A percentile compares a stretch with the other conserved stretches of the same genome.
Conservation (phyloP, 1,139 yeast genomes). For the Sugiyamaella paludigena region DNA sequence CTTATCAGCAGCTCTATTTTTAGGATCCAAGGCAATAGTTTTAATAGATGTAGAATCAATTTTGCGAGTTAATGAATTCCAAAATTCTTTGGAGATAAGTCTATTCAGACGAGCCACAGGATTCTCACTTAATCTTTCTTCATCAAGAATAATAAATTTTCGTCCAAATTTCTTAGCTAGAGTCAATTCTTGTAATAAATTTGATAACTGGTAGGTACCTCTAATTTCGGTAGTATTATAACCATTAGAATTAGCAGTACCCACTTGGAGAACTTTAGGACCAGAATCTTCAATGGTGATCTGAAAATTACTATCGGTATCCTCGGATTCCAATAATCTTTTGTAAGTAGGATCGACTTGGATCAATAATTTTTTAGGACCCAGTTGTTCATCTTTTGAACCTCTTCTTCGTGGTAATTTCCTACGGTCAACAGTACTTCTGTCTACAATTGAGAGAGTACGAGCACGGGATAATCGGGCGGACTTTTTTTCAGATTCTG, state of each 20-base stretch:
- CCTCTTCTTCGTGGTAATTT: conserved; percentile 42
- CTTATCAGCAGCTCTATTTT: conserved; percentile 59
- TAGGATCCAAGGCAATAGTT: conserved; percentile 73
- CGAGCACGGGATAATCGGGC: conserved; percentile 28
- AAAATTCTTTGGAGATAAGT: conserved; percentile 72
- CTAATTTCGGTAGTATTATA: conserved; percentile 68
- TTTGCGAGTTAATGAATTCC: conserved; percentile 76
- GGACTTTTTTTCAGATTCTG: conserved; percentile 41
- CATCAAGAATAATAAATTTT: conserved; percentile 74
- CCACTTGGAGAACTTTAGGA: conserved; percentile 81
- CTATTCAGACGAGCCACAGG: conserved; percentile 80
- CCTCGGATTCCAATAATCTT: conserved; percentile 72
- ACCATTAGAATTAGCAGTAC: conserved; percentile 84
- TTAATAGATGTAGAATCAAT: conserved; percentile 62
- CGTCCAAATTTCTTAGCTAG: conserved; percentile 81
- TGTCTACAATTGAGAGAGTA: conserved; percentile 29
- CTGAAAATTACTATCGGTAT: conserved; percentile 81
- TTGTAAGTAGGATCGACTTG: conserved; percentile 73
- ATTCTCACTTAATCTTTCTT: conserved; percentile 78
- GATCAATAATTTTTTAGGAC: conserved; percentile 62
- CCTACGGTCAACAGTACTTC: conserved; percentile 1
- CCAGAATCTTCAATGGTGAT: conserved; percentile 92
- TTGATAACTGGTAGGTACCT: conserved; percentile 90
- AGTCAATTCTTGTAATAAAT: conserved; percentile 83
- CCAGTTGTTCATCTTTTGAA: conserved; percentile 58